Conservation (phyloP, 2,329 filamentous ascomycete species). For the Fusarium tanahbumbuense region DNA sequence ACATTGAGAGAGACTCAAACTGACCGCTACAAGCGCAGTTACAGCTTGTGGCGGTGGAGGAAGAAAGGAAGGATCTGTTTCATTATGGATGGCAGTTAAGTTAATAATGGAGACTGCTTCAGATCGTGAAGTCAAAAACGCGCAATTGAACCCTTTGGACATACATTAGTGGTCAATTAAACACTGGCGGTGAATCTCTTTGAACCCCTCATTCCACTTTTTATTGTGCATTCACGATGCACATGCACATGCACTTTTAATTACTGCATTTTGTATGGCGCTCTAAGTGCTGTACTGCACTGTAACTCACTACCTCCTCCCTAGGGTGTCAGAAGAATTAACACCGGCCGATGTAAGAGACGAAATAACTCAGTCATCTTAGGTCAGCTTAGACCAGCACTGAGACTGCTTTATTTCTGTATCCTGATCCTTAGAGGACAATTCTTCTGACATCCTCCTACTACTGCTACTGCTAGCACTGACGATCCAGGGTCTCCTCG, state of each 20-base stretch:
- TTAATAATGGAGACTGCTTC: conserved; percentile 18
- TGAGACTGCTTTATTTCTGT: too few relatives aligned
- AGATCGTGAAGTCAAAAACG: conserved; percentile 17
- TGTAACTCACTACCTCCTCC: neutral
- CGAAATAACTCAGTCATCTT: too few relatives aligned
- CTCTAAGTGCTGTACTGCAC: neutral
- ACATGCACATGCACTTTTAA: neutral
- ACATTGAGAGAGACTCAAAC: neutral
- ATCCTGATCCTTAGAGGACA: too few relatives aligned
- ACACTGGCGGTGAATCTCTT: conserved; percentile 29
- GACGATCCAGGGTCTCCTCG: conserved; percentile 36
- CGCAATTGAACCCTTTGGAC: neutral
- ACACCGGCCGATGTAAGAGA: too few relatives aligned
- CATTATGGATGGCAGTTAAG: conserved; percentile 1
- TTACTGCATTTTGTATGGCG: neutral
- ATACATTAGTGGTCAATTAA: conserved; percentile 15
- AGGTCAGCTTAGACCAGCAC: too few relatives aligned
- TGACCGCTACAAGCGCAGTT: conserved; percentile 15
- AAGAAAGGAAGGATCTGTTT: conserved; percentile 19
- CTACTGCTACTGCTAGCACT: conserved; percentile 14
- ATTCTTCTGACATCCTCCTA: too few relatives aligned
- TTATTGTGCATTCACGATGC: conserved; percentile 15
- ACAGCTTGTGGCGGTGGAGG: conserved; percentile 11
- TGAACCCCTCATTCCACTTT: conserved; percentile 32
- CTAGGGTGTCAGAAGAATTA: too few relatives aligned